These are phyloP conservation scores for Suillus hirtellus DNA, from an alignment of 768 basidiomycete species.

Conservation along the genomic window DNA sequence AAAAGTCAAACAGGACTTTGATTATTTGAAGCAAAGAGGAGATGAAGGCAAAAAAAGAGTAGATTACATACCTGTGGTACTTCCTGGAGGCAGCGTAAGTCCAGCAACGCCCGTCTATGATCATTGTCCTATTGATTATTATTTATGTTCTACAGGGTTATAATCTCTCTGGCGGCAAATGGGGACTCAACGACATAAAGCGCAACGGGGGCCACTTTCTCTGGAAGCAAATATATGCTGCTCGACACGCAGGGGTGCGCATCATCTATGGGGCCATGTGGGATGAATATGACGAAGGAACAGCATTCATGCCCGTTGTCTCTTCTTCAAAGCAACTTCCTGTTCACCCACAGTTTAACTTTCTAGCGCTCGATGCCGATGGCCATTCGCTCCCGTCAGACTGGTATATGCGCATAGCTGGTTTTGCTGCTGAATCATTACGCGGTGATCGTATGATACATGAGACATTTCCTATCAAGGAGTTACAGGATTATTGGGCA, in stretches of 20 bases:
- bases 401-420: constrained; percentile 84
- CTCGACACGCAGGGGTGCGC: constrained; percentile 57
- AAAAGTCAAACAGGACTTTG: constrained; percentile 64
- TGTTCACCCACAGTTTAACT: constrained; percentile 53
- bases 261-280: constrained; percentile 85
- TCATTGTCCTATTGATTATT: constrained; percentile 9
- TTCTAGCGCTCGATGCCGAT: constrained; percentile 77
- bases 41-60: constrained; percentile 51
- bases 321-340: constrained; percentile 60
- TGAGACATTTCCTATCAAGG: constrained; percentile 68
- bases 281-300: constrained; percentile 91
- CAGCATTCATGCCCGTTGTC: constrained; percentile 76
- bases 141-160: constrained; percentile 48
- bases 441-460: constrained; percentile 62
- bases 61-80: constrained; percentile 82
- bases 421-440: constrained; percentile 68
- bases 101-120: background rate
- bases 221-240: constrained; percentile 78
- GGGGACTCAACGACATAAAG: constrained; percentile 70
- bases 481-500: constrained; percentile 75
- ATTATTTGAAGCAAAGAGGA: constrained; percentile 52
- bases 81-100: constrained; percentile 81
- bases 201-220: constrained; percentile 75
- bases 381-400: constrained; percentile 77
- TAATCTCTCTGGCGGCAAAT: constrained; percentile 70